Base-by-base conservation (phyloP, 2,329 filamentous ascomycete species). In the Fusarium sp. region DNA sequence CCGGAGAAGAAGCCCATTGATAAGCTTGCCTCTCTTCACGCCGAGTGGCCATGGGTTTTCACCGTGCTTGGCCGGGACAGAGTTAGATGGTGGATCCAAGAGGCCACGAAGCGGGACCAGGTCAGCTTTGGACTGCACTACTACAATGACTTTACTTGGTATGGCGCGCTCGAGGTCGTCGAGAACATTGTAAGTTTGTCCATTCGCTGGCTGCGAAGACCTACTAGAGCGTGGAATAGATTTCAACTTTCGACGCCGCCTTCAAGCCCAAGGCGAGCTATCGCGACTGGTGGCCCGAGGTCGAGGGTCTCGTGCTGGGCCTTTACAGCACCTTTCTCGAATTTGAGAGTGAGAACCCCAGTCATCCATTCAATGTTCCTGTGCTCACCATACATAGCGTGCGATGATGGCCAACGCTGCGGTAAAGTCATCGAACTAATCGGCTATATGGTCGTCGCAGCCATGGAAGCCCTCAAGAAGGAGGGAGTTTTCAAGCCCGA, bases 41-140 rank as follows among this genome's bases (percentile, higher is more conserved):
- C 75, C 14, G 59, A 74, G 0, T 66, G 72, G 38, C 40, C 63
- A 4, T 78, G 68, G 64, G 32, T 67, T 12, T 69, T 74, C n/a
- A 70, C 77, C 7, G 66, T 74, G 62, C 64, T 50, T 5, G 78
- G 68, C 20, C 1, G 52, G 0, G 70, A 78, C 22, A 69, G 76
- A 4, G 2, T 10, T 0, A 40, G 8, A 10, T 79, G 75, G 75
- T 79, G 78, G 76, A 4, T 40, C 2, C 63, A 66, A 10, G 78
- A 79, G 32, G 54, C 65, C 17, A 25, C 63, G 38, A 78, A 79
- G 45, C 69, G 68, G 17, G 71, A 78, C 58, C 84, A 82, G 2
- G 85, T 87, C 57, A 69, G 68, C 40, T 86, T 87, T 47, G 20
- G 20, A 8, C 84, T 87, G 82, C 79, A 85, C 72, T 82, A 82